Evolutionary conservation across 495 filamentous ascomycete species (phyloP).

Genomic region (Lasiosphaeris hirsuta): DNA sequence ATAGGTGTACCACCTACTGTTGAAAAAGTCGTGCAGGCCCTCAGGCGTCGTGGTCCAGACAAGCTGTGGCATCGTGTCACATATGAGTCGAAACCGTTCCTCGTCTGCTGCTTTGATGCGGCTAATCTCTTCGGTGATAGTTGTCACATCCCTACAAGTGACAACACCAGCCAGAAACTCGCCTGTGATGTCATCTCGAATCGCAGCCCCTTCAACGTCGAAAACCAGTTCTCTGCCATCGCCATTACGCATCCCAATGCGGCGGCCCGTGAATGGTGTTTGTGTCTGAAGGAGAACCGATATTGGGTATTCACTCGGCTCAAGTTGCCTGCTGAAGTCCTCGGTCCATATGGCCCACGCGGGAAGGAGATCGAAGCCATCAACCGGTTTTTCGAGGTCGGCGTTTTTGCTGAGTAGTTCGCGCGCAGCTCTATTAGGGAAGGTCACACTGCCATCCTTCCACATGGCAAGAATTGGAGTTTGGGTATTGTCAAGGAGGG

Average conservation of each 20-base stretch:
- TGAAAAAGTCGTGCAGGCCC: constrained; percentile 64
- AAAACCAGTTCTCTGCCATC: constrained; percentile 46
- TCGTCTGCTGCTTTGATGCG: constrained; percentile 61
- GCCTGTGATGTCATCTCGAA: constrained; percentile 56
- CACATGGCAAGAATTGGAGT: constrained; percentile 69
- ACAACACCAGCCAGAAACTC: constrained; percentile 66
- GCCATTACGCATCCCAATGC: constrained; percentile 57
- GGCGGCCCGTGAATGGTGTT: constrained; percentile 48
- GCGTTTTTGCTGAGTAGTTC: constrained; percentile 45
- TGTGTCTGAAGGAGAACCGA: constrained; percentile 53
- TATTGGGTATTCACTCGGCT: constrained; percentile 58
- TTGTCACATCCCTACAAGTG: constrained; percentile 64
- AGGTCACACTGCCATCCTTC: constrained; percentile 63
- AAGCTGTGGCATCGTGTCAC: constrained; percentile 67
- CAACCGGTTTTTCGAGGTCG: constrained; percentile 37
- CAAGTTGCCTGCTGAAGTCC: constrained; percentile 57
- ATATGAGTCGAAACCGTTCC: constrained; percentile 63
- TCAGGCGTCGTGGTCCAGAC: constrained; percentile 62
- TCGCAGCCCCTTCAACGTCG: constrained; percentile 57
- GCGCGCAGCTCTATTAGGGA: constrained; percentile 61
- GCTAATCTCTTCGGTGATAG: constrained; percentile 52
- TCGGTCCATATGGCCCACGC: constrained; percentile 56
- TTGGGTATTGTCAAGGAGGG: constrained; percentile 62
- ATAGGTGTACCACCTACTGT: constrained; percentile 66
- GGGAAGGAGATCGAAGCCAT: constrained; percentile 51